Percentiles rank a stretch among this genome's conserved stretches.
These are phyloP conservation scores for Prunus davidiana DNA, from an alignment of 306 rosid genomes.

Conservation along the genomic window DNA sequence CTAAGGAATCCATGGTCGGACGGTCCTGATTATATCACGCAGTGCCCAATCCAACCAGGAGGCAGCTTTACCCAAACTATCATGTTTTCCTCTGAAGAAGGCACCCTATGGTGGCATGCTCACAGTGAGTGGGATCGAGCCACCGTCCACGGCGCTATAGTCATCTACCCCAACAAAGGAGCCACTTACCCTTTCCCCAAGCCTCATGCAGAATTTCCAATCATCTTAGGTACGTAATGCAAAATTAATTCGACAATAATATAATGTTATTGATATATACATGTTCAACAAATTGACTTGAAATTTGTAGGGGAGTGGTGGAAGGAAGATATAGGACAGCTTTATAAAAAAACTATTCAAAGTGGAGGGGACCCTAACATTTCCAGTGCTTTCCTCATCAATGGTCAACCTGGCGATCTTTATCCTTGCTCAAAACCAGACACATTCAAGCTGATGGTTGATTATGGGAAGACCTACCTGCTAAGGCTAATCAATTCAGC, in stretches of 20 bases:
- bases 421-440: conserved; percentile 30
- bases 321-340: conserved; percentile 17
- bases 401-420: conserved; percentile 32
- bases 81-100: conserved; percentile 40
- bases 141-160: conserved; percentile 53
- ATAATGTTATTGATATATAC: no score
- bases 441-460: conserved; percentile 10
- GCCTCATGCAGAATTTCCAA: conserved; percentile 39
- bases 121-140: conserved; percentile 65
- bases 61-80: conserved; percentile 34
- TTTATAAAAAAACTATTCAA: not conserved
- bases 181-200: conserved; percentile 34
- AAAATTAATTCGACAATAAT: no score
- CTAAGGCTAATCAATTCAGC: conserved; percentile 25
- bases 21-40: conserved; percentile 47
- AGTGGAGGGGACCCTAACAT: conserved; percentile 13
- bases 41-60: conserved; percentile 49
- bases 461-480: conserved; percentile 24
- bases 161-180: conserved; percentile 34
- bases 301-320: conserved; percentile 32
- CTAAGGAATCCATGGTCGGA: conserved; percentile 51
- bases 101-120: conserved; percentile 76
- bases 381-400: conserved; percentile 27
- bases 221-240: conserved; percentile 37
- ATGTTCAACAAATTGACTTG: not conserved